Evolutionary conservation across 2,329 filamentous ascomycete species (phyloP), one percentile per base, ranked within the genome.

Genomic region (Calonectria hawksworthii): DNA sequence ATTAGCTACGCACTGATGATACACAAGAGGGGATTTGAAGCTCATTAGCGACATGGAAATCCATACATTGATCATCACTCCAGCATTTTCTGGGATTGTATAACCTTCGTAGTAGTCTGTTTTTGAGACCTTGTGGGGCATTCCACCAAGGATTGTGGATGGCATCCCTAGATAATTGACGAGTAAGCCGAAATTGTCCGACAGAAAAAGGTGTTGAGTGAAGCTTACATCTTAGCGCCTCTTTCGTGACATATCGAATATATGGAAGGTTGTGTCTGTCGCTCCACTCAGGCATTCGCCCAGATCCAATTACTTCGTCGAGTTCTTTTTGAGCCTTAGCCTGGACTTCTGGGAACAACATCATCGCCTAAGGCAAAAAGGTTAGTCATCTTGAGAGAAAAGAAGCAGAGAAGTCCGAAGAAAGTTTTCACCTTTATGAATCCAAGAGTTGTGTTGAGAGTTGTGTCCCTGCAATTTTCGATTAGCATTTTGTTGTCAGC

Each of bases 11-110:
- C 18, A 8, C 8, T 47, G 18, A n/a, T 47, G 1, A n/a, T n/a
- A n/a, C 4, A 47, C 18, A n/a, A 11, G 8, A 44, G 6, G 3
- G 36, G 6, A 47, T 2, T n/a, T n/a, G 8, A 11, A 2, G 7
- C 8, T n/a, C 3, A 47, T 47, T n/a, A n/a, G 41, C 9, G 21
- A 47, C 41, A 3, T 21, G 21, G 21, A 47, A 47, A 11, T 16
- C 8, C 38, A 10, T 32, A 72, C 69, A 54, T 72, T 72, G 4
- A 72, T 72, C 69, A 72, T 72, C 3, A 72, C 61, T 7, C 59
- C 61, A 28, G 69, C 59, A 50, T 66, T 66, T 32, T 23, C 50
- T 26, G 69, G 69, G 14, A 72, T 54, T 4, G 61, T 72, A 21
- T 52, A 56, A 8, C 69, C 69, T 11, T 72, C 38, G 23, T 72